Base-by-base conservation (phyloP, 1,284 basidiomycete genomes). In the Fistulinella cinereoalba region DNA sequence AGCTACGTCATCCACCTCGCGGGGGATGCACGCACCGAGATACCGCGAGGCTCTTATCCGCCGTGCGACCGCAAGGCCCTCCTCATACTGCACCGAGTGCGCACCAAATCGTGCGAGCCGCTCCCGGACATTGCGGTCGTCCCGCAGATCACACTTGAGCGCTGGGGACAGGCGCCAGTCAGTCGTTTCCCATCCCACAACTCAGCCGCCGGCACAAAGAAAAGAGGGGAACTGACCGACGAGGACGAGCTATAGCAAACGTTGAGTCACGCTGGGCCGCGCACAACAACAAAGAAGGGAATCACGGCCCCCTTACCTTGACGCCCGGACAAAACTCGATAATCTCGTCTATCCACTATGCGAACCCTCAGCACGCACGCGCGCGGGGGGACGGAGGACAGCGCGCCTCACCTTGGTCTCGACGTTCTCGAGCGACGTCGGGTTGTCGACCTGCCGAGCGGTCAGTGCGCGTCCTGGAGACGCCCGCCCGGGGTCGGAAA, bases 31-130 rank as follows among this genome's bases (percentile, higher is more conserved):
- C 83, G 38, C 52, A 93, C 92, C 93, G 3, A 97, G 77, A 71
- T 97, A 97, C 37, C 93, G 80, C 41, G 84, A 91, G 0, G 94
- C 94, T 60, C 91, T 83, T 81, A 97, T 94, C 67, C 89, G 82
- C 60, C 90, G 75, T 12, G 94, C 94, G 6, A 92, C 86, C 0
- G 85, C 76, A 16, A 97, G 75, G 0, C 94, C 94, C 60, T 96
- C 85, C 56, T 97, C 90, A 58, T 97, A 98, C 57, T 90, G 80
- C 13, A 96, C 83, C 0, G 88, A 78, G 52, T 81, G 81, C 55
- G 75, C 70, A 1, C 82, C 81, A 56, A 81, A 79, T 50, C 83
- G 78, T 40, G 79, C 77, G 37, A 95, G 73, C 42, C 84, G 80
- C 39, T 88, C 84, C 60, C 75, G 75, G 16, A 84, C 77, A 3